These are phyloP conservation scores for Tilletia setariae DNA, from an alignment of 1,284 basidiomycete species.

Conservation along the genomic window DNA sequence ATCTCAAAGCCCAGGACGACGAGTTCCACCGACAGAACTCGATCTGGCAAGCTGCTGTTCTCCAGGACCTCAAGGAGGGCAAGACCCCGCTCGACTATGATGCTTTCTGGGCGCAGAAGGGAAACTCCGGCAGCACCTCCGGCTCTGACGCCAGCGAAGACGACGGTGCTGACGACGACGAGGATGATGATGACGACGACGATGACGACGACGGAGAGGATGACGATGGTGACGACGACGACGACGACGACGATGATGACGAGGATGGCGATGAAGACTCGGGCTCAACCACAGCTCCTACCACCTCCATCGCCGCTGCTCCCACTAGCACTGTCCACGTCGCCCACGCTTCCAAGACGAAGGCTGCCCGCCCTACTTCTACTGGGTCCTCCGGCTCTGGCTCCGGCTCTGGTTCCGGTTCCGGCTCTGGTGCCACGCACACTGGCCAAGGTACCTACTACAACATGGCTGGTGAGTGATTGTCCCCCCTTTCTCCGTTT, in stretches of 20 bases:
- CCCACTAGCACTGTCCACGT: too few relatives aligned
- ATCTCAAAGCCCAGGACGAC: constrained; percentile 30
- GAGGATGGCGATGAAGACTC: constrained; percentile 6
- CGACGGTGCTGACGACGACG: not conserved
- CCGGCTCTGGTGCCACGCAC: constrained; percentile 34
- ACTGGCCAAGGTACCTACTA: constrained; percentile 49
- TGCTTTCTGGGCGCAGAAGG: constrained; percentile 27
- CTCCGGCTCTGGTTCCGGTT: not conserved
- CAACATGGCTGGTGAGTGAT: constrained; percentile 19
- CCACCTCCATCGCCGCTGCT: too few relatives aligned
- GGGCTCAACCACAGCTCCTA: not conserved
- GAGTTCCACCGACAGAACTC: constrained; percentile 36
- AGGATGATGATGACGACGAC: constrained; percentile 2
- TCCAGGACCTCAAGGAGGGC: constrained; percentile 31
- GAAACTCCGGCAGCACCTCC: constrained; percentile 18
- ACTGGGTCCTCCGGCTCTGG: not conserved
- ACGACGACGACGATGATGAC: constrained; percentile 11
- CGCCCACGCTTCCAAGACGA: too few relatives aligned
- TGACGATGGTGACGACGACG: not conserved
- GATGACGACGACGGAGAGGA: constrained; percentile 4
- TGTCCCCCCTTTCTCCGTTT: not conserved
- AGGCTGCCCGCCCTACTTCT: too few relatives aligned
- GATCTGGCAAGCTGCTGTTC: constrained; percentile 40
- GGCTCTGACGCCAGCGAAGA: constrained; percentile 9
- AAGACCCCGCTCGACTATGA: constrained; percentile 35